Percentiles rank a stretch among this genome's conserved stretches.
Conservation (phyloP, 306 rosid genomes). For the Begonia peltatifolia region DNA sequence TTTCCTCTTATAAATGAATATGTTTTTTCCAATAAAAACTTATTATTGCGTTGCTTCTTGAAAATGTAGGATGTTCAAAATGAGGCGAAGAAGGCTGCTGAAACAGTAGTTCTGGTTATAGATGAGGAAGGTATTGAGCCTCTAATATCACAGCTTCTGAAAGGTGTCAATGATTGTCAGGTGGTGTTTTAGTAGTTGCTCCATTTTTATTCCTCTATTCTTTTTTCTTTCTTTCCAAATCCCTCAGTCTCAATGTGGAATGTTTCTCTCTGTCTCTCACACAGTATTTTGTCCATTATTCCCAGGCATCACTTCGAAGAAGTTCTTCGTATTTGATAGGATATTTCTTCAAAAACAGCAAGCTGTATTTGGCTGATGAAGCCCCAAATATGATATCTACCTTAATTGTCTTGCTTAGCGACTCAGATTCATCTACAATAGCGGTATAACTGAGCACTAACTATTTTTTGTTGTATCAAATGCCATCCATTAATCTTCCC, state of each 20-base stretch:
- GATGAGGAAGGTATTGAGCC: conserved; percentile 89
- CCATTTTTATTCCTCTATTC: background rate
- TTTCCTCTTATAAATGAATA: too few relatives aligned
- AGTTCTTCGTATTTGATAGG: conserved; percentile 74
- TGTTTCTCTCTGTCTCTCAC: background rate
- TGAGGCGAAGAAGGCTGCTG: conserved; percentile 81
- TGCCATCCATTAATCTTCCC: conserved; percentile 1
- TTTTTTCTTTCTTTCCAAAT: too few relatives aligned
- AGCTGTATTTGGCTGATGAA: conserved; percentile 85
- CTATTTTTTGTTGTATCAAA: conserved; percentile 8
- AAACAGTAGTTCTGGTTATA: conserved; percentile 69
- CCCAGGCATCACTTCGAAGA: conserved; percentile 73
- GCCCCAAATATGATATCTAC: conserved; percentile 84
- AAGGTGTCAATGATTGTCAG: conserved; percentile 72
- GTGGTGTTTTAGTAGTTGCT: conserved; percentile 16
- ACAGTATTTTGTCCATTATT: conserved; percentile 9
- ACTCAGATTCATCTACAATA: conserved; percentile 71
- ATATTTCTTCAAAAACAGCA: conserved; percentile 84
- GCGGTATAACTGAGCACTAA: conserved; percentile 29
- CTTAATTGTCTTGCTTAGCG: conserved; percentile 74
- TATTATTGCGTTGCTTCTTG: too few relatives aligned
- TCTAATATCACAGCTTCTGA: conserved; percentile 71
- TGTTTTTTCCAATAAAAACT: too few relatives aligned
- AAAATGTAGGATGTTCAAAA: conserved; percentile 64
- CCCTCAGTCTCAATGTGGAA: too few relatives aligned